Base-by-base conservation (phyloP, 805 yeast species). In the Candida chilensis region DNA sequence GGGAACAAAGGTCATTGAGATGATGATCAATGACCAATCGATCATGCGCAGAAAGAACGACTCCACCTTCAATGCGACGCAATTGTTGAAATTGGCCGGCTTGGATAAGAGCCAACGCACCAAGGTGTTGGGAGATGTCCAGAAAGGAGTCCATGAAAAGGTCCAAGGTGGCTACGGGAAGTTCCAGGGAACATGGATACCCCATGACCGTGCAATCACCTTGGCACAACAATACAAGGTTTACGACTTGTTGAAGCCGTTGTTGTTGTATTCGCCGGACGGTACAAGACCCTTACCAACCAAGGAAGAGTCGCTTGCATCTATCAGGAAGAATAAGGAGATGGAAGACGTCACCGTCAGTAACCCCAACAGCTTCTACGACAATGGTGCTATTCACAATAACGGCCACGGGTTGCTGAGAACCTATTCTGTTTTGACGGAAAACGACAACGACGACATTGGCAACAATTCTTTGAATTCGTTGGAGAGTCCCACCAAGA, bases 151-250 rank as follows among this genome's bases (percentile, higher is more conserved):
- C 20, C 79, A 74, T 44, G 87, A 79, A 41, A 78, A 77, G 41
- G 77, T 78, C 16, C 82, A 77, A 48, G 84, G 84, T 20, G 85
- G 84, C 1, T 72, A 76, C 38, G 84, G 83, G n/a, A 74, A 74
- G 41, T 75, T 73, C 49, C 84, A 78, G 47, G 88, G 87, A 7
- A 78, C 81, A 9, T 79, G 87, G 85, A 62, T 77, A 25, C 83
- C 87, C 4, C 67, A 66, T 39, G 76, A 67, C 32, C 52, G 74
- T 20, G 80, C 79, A 1, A 59, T 67, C 9, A 64, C 69, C 22
- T 61, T 80, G 52, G 76, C 81, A 32, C 69, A 66, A 39, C 65
- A 78, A 38, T 79, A 74, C 51, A 71, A 72, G 15, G 74, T 76
- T 14, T 65, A 60, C 30, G 76, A 71, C 27, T 50, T 64, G 21